These are phyloP conservation scores for Solanum hybrid DNA, from an alignment of 305 asterid genomes.

Conservation along the genomic window DNA sequence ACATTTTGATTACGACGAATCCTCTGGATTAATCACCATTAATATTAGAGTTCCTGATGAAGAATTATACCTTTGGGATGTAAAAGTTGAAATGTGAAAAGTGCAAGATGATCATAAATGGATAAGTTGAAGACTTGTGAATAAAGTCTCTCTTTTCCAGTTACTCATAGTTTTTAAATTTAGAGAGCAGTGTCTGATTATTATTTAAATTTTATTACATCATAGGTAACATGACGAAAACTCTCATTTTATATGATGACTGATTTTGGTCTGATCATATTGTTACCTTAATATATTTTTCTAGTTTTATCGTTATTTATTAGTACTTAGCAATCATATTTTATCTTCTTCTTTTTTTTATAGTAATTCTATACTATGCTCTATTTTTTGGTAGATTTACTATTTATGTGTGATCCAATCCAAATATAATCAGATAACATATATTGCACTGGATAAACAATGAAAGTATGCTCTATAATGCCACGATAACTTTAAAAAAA, in stretches of 20 bases:
- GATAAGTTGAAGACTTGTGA: neutral
- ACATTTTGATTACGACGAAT: constrained; percentile 48
- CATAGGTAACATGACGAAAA: too few species aligned
- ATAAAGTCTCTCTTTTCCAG: neutral
- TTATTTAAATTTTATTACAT: too few species aligned
- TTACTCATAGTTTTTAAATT: neutral
- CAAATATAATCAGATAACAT: neutral
- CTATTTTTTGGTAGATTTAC: neutral
- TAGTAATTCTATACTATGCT: neutral
- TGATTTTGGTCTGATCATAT: neutral
- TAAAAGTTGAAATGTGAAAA: constrained; percentile 35
- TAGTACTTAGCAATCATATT: too few species aligned
- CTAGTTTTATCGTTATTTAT: too few species aligned
- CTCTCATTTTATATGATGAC: neutral
- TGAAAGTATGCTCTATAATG: neutral
- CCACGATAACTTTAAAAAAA: neutral
- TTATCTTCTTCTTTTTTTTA: too few species aligned
- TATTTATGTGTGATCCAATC: too few species aligned
- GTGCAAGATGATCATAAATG: neutral
- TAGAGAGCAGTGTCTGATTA: neutral
- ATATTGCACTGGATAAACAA: neutral
- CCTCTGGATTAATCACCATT: constrained; percentile 37
- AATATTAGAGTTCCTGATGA: constrained; percentile 28
- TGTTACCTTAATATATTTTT: too few species aligned
- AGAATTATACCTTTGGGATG: constrained; percentile 55